Evolutionary conservation across 1,284 basidiomycete genomes (phyloP).

Genomic region (Singerocomus inundabilis): DNA sequence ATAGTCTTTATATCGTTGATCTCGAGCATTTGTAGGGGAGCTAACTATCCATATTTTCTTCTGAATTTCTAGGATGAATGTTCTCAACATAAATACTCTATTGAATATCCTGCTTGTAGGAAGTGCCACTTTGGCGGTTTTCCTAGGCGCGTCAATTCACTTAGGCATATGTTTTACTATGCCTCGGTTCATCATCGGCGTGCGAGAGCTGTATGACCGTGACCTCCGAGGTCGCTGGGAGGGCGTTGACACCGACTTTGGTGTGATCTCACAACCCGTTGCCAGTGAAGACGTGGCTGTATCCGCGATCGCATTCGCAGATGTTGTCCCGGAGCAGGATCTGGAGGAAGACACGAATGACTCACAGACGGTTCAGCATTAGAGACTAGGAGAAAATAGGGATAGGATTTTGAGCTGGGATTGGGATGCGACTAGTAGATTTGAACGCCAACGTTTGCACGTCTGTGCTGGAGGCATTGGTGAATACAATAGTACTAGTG

Average conservation of each 20-base stretch:
- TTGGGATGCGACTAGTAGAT: too few species aligned
- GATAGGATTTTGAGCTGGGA: too few species aligned
- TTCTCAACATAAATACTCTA: not conserved
- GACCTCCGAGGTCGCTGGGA: not conserved
- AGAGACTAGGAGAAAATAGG: too few species aligned
- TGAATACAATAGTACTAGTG: too few species aligned
- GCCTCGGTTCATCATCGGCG: not conserved
- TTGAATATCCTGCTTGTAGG: not conserved
- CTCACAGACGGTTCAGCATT: too few species aligned
- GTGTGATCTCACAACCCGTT: not conserved
- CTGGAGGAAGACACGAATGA: too few species aligned
- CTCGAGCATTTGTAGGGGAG: not conserved
- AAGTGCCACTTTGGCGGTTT: not conserved
- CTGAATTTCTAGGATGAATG: not conserved
- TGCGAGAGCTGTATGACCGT: not conserved
- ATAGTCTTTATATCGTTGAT: too few species aligned
- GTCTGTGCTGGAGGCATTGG: too few species aligned
- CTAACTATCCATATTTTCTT: not conserved
- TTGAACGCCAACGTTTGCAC: too few species aligned
- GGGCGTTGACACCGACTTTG: not conserved
- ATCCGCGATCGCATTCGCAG: not conserved
- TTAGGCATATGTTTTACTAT: not conserved
- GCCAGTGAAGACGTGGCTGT: not conserved
- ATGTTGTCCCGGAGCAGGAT: not conserved
- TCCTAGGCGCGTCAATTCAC: not conserved